These are phyloP conservation scores for Populus hybrid DNA, from an alignment of 441 rosid species.

Conservation along the genomic window DNA sequence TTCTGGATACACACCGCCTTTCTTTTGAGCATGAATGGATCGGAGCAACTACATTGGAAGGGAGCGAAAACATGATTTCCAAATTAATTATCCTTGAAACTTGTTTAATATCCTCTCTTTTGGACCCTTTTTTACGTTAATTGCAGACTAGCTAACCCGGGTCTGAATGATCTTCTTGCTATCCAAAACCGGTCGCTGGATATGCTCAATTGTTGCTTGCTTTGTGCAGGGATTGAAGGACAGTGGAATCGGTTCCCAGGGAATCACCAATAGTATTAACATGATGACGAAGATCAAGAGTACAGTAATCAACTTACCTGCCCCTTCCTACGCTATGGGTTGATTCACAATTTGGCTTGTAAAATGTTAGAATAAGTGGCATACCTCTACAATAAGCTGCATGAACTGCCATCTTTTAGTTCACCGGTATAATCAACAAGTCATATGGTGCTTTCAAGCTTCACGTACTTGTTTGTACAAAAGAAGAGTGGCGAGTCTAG, in stretches of 20 bases:
- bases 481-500: not conserved
- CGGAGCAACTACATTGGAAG: not conserved
- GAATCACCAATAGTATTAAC: slow-evolving; percentile 81
- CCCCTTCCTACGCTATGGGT: slow-evolving; percentile 86
- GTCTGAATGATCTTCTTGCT: not conserved
- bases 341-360: slow-evolving; percentile 7
- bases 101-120: not conserved
- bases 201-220: not conserved
- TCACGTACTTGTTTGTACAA: not conserved
- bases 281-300: slow-evolving; percentile 86
- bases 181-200: not conserved
- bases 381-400: not conserved
- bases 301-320: slow-evolving; percentile 77
- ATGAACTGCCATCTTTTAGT: not conserved
- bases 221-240: slow-evolving; percentile 71
- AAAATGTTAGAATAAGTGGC: not conserved
- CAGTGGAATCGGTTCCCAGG: slow-evolving; percentile 94
- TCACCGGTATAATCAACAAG: not conserved
- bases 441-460: not conserved
- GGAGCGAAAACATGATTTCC: not conserved
- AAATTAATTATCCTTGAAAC: not conserved
- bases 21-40: not conserved
- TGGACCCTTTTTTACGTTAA: not conserved
- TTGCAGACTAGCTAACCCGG: not conserved
- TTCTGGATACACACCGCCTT: not conserved